A percentile compares a stretch with the other conserved stretches of the same genome.
These are phyloP conservation scores for Mycosphaerella sp. DNA, from an alignment of 2,329 filamentous ascomycete genomes.

Conservation along the genomic window DNA sequence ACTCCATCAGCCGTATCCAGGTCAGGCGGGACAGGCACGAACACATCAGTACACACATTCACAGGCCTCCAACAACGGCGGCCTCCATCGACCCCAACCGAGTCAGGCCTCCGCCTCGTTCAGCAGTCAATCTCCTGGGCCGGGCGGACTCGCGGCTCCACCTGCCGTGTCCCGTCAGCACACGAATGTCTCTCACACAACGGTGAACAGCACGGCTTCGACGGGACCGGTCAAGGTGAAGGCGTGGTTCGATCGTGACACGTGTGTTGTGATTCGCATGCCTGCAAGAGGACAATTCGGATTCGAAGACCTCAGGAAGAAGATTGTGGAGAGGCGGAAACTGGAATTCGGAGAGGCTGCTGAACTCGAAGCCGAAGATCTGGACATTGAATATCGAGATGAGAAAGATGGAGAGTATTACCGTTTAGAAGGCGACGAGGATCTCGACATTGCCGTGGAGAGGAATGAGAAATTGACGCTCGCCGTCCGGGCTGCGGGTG, in stretches of 20 bases:
- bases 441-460: slow-evolving; percentile 72
- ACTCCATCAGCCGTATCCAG: slow-evolving; percentile 18
- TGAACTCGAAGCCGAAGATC: slow-evolving; percentile 41
- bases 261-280: slow-evolving; percentile 86
- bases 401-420: slow-evolving; percentile 70
- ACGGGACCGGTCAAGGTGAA: slow-evolving; percentile 70
- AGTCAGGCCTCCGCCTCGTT: slow-evolving; percentile 6
- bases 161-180: slow-evolving; percentile 4
- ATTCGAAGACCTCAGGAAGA: slow-evolving; percentile 71
- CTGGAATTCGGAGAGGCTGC: slow-evolving; percentile 43
- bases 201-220: slow-evolving; percentile 14
- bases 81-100: slow-evolving; percentile 2
- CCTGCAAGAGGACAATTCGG: slow-evolving; percentile 62
- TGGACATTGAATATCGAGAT: slow-evolving; percentile 80
- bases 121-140: neutral
- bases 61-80: slow-evolving; percentile 10
- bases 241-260: slow-evolving; percentile 78
- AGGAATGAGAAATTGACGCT: slow-evolving; percentile 83
- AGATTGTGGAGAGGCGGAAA: slow-evolving; percentile 77
- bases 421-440: slow-evolving; percentile 68
- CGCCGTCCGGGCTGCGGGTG: slow-evolving; percentile 33
- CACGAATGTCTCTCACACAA: slow-evolving; percentile 12
- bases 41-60: slow-evolving; percentile 26
- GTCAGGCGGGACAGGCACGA: slow-evolving; percentile 21
- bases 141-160: neutral